Conservation (phyloP, 331 rosid species). For the Phaseolus coccineus region DNA sequence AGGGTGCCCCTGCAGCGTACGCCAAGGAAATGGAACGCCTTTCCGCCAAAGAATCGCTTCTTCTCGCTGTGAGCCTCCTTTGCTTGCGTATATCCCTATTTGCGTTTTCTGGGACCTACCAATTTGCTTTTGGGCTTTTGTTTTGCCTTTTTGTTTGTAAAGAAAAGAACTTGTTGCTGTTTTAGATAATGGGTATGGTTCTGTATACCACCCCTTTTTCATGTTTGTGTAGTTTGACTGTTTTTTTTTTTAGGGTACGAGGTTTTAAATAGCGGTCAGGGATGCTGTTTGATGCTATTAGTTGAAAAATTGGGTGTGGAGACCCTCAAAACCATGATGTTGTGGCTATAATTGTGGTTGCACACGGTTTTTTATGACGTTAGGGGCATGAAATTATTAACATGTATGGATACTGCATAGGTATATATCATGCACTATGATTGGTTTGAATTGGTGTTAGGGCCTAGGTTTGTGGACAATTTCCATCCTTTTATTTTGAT, state of each 20-base stretch:
- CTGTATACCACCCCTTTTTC: not conserved
- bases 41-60: slow-evolving; percentile 96
- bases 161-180: not conserved
- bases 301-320: not conserved
- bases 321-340: not conserved
- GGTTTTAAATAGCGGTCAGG: not conserved
- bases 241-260: not conserved
- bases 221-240: not conserved
- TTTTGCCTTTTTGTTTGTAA: not conserved
- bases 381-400: not conserved
- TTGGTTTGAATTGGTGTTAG: not conserved
- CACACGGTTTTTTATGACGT: not conserved
- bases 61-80: slow-evolving; percentile 77
- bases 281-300: not conserved
- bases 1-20: slow-evolving; percentile 87
- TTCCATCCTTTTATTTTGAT: slow-evolving; percentile 6
- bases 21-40: slow-evolving; percentile 99
- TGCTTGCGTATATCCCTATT: not conserved
- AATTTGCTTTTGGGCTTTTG: not conserved
- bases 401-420: not conserved
- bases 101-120: not conserved
- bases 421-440: not conserved
- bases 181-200: slow-evolving; percentile 4
- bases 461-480: not conserved
- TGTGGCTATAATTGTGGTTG: slow-evolving; percentile 2